phyloP scores from a whole-genome alignment of 495 filamentous ascomycete genomes.

The Neurospora cerealis region DNA sequence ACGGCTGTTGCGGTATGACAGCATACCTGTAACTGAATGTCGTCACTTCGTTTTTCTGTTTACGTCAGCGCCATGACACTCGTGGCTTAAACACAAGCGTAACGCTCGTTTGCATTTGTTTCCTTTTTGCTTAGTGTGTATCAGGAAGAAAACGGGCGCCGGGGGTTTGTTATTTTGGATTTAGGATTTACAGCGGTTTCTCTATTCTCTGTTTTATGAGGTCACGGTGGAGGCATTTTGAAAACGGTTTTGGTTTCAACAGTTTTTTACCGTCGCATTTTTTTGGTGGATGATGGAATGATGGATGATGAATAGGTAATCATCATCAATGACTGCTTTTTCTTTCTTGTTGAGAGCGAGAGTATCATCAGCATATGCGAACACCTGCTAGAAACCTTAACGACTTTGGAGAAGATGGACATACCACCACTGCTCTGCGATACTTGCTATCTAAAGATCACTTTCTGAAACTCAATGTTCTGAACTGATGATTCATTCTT shows the following conservation, averaged over 20 bases:
- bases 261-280: no score
- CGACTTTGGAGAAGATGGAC: not conserved
- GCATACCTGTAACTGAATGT: no score
- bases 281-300: no score
- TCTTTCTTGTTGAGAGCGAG: not conserved
- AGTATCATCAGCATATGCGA: not conserved
- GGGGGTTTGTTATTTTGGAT: not conserved
- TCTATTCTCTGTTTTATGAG: not conserved
- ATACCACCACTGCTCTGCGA: not conserved
- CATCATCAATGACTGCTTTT: not conserved
- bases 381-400: not conserved
- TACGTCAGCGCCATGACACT: no score
- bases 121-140: not conserved
- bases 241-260: not conserved
- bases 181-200: not conserved
- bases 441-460: not conserved
- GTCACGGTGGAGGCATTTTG: not conserved
- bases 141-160: not conserved
- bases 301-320: no score
- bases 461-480: no score
- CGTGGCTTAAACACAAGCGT: not conserved
- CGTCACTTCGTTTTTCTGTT: no score
- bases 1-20: slow-evolving; percentile 8
- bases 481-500: not conserved
- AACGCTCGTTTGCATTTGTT: not conserved